Base-by-base conservation (phyloP, 2,329 filamentous ascomycete species). In the Exophiala oligosperma region DNA sequence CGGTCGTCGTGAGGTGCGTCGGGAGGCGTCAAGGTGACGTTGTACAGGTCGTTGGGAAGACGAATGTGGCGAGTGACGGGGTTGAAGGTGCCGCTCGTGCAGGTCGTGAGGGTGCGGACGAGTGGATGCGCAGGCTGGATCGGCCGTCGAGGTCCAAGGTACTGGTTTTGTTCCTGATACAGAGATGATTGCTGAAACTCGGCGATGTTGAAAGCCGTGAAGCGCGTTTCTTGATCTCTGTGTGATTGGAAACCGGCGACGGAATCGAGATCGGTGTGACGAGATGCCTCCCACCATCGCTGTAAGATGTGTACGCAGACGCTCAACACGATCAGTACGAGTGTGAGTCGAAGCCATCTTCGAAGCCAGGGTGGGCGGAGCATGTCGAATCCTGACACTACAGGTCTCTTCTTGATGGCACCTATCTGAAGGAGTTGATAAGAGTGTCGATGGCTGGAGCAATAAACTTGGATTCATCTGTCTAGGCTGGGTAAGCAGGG, bases 11-110 rank as follows among this genome's bases (percentile, higher is more conserved):
- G 55, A 4, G 29, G 32, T 3, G 59, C 54, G 14, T 49, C 57
- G 9, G 63, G 54, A 28, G 69, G 60, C 2, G 61, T 68, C 65
- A 74, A 69, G 2, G 69, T 73, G 60, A 76, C 73, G 54, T 74
- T 74, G 49, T 68, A 70, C 17, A 75, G 61, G 1, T 63, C 48
- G 52, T 69, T 66, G 9, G 66, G 64, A 14, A 75, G 63, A 29
- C 72, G 70, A 29, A 74, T 66, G 54, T 75, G 72, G 24, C 65
- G 63, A 14, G 71, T 74, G 58, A 68, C 67, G 29, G 51, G 61
- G 54, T 75, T 75, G 14, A 57, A n/a, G 14, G 41, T 51, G 2
- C 68, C 62, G 12, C 52, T 53, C 9, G 59, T 26, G 55, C 68
- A 70, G 43, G 56, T 24, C 32, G 67, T 64, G 11, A 70, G 50